Evolutionary conservation across 2,329 filamentous ascomycete species (phyloP).

Genomic region (Fusarium compactum): DNA sequence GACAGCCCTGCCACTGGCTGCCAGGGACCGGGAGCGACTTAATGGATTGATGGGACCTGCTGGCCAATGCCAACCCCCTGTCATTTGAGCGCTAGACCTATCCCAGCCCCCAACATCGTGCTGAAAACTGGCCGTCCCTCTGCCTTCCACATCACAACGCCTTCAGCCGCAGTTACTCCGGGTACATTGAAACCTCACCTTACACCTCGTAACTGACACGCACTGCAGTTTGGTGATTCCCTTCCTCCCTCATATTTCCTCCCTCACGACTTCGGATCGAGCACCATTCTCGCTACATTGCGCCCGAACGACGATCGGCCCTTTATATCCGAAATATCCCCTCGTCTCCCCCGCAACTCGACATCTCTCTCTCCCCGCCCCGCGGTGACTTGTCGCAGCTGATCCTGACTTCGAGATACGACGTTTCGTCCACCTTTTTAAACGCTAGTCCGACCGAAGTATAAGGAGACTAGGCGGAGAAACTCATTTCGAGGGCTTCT

Average conservation of each 20-base stretch:
- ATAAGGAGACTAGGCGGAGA: conserved; percentile 39
- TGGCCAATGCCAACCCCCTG: conserved; percentile 8
- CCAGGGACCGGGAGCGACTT: conserved; percentile 24
- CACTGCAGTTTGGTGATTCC: conserved; percentile 33
- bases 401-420: conserved; percentile 23
- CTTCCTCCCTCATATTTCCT: conserved; percentile 22
- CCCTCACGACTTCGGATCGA: conserved; percentile 30
- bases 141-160: conserved; percentile 48
- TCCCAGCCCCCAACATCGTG: conserved; percentile 41
- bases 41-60: neutral
- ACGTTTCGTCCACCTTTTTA: conserved; percentile 25
- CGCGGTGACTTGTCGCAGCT: conserved; percentile 40
- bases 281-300: conserved; percentile 10
- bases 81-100: conserved; percentile 51
- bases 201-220: conserved; percentile 42
- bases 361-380: conserved; percentile 37
- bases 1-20: conserved; percentile 35
- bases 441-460: conserved; percentile 33
- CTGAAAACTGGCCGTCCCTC: conserved; percentile 29
- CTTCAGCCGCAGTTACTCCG: conserved; percentile 49
- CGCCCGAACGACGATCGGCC: conserved; percentile 28
- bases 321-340: conserved; percentile 14
- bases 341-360: conserved; percentile 14
- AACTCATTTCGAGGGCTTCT: conserved; percentile 45
- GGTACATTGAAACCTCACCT: conserved; percentile 44